These are phyloP conservation scores for Lyophyllum semitale DNA, from an alignment of 768 basidiomycete species.

Conservation along the genomic window DNA sequence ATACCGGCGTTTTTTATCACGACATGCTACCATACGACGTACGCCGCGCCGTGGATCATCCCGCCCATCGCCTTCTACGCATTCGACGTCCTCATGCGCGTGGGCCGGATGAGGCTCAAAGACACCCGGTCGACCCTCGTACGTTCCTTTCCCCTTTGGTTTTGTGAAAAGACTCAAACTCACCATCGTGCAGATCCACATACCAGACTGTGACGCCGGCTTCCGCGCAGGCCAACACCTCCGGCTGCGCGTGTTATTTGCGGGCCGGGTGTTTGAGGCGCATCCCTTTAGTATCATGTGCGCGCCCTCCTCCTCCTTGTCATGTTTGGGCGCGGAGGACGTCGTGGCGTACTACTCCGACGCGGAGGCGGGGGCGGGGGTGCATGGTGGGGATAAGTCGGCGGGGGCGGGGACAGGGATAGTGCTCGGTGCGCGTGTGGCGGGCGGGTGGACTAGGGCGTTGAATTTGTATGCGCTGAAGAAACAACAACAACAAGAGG, in stretches of 20 bases:
- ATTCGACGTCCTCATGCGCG: conserved; percentile 72
- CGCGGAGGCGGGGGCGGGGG: no score
- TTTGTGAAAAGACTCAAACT: no score
- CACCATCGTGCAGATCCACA: not conserved
- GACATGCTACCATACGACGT: conserved; percentile 82
- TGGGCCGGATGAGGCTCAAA: conserved; percentile 72
- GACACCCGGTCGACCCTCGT: conserved; percentile 83
- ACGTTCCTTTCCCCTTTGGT: conserved; percentile 24
- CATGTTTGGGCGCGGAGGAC: no score
- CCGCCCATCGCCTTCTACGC: conserved; percentile 80
- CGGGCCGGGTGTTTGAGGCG: conserved; percentile 70
- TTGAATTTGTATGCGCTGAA: conserved; percentile 56
- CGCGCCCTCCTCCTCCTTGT: no score
- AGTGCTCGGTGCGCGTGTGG: conserved; percentile 63
- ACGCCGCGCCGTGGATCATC: conserved; percentile 82
- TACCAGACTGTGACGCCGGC: conserved; percentile 41
- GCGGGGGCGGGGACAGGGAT: conserved; percentile 38
- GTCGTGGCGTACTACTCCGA: conserved; percentile 14
- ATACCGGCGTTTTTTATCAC: conserved; percentile 66
- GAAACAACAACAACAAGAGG: conserved; percentile 31
- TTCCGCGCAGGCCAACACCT: conserved; percentile 84
- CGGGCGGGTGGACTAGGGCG: conserved; percentile 75
- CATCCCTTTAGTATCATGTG: conserved; percentile 80
- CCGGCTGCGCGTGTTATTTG: conserved; percentile 63
- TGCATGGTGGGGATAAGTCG: not conserved